phyloP scores from a whole-genome alignment of 2,329 filamentous ascomycete species.

The Verticillium tricorpus region DNA sequence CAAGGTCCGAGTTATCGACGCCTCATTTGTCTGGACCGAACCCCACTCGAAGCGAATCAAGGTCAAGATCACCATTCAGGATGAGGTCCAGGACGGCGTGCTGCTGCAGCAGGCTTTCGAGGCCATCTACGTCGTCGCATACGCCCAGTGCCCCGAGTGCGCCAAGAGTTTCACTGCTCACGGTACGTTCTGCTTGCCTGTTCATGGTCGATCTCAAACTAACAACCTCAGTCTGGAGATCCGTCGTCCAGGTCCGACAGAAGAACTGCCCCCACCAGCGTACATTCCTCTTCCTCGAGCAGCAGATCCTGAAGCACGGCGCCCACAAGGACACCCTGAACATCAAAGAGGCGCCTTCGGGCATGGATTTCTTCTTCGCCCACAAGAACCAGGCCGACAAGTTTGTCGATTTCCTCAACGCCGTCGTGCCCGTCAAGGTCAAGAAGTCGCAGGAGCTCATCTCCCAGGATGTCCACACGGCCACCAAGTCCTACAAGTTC shows the following conservation, averaged over 20 bases:
- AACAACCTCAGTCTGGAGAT: slow-evolving; percentile 67
- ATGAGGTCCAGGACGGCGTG: slow-evolving; percentile 57
- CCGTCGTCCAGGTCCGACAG: slow-evolving; percentile 89
- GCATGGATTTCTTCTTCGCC: slow-evolving; percentile 93
- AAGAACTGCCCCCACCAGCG: slow-evolving; percentile 90
- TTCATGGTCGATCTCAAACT: background rate
- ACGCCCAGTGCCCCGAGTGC: slow-evolving; percentile 93
- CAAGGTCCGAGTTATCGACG: slow-evolving; percentile 92
- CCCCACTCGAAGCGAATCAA: slow-evolving; percentile 90
- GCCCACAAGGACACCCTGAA: slow-evolving; percentile 94
- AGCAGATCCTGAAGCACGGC: slow-evolving; percentile 90
- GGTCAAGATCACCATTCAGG: slow-evolving; percentile 92
- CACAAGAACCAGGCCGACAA: slow-evolving; percentile 87
- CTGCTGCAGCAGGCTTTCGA: slow-evolving; percentile 91
- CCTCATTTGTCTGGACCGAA: slow-evolving; percentile 96
- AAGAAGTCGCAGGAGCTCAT: slow-evolving; percentile 61
- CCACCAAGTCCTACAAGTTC: slow-evolving; percentile 91
- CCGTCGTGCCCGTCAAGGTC: slow-evolving; percentile 70
- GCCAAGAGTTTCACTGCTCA: slow-evolving; percentile 95
- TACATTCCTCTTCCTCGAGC: slow-evolving; percentile 68
- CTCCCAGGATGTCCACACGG: slow-evolving; percentile 76
- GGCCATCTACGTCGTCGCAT: slow-evolving; percentile 84
- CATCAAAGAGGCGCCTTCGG: slow-evolving; percentile 95
- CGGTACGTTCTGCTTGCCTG: slow-evolving; percentile 8
- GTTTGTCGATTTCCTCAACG: slow-evolving; percentile 85